Conservation (phyloP, 2,329 filamentous ascomycete species). For the Calonectria ilicicola region DNA sequence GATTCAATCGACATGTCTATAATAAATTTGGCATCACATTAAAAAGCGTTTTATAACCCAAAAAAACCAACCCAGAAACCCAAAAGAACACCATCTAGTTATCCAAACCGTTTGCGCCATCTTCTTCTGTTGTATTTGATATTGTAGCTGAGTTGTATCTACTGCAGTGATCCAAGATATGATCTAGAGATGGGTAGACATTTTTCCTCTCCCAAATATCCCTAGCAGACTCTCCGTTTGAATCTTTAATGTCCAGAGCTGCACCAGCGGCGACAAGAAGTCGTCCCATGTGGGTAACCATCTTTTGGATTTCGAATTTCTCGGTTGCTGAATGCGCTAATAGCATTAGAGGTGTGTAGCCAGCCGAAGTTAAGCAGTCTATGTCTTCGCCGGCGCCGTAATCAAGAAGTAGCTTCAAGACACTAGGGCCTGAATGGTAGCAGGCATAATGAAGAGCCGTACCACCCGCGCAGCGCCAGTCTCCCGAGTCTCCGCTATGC, state of each 20-base stretch:
- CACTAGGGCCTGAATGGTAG: not conserved
- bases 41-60: not conserved
- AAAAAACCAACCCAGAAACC: not conserved
- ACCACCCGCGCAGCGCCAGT: not conserved
- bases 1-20: not conserved
- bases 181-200: not conserved
- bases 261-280: slow-evolving; percentile 1
- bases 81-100: not conserved
- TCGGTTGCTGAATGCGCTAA: not conserved
- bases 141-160: not conserved
- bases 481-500: not conserved
- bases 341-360: slow-evolving; percentile 14
- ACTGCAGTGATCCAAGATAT: not conserved
- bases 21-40: not conserved
- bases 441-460: slow-evolving; percentile 13
- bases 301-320: not conserved
- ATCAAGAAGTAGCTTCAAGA: not conserved
- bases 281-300: not conserved
- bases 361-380: not conserved
- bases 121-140: not conserved
- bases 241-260: not conserved
- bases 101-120: not conserved
- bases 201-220: not conserved
- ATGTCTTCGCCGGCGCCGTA: not conserved
- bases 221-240: not conserved